Conservation (phyloP, 208 protist genomes). For the Phytomonas serpens region DNA sequence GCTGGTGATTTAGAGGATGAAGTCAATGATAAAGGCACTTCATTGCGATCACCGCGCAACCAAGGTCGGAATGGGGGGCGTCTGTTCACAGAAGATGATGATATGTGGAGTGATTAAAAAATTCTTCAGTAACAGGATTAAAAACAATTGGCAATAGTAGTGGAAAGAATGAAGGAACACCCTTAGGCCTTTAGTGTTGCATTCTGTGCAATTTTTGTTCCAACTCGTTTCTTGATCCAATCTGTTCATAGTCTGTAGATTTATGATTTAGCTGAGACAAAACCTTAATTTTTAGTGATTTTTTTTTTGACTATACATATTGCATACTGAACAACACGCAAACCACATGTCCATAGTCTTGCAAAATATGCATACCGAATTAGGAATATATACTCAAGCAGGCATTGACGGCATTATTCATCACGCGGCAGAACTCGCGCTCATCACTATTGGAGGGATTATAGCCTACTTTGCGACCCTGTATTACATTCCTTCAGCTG, state of each 20-base stretch:
- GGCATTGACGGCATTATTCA: conserved; percentile 17
- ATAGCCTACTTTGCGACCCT: conserved; percentile 50
- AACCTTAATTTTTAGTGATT: neutral
- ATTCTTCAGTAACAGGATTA: conserved; percentile 2
- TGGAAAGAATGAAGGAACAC: neutral
- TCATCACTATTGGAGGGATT: conserved; percentile 41
- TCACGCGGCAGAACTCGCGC: conserved; percentile 34
- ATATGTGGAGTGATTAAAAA: conserved; percentile 44
- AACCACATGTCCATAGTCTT: neutral
- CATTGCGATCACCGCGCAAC: neutral
- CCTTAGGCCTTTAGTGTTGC: neutral
- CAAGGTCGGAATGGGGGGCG: conserved; percentile 15
- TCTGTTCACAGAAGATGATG: conserved; percentile 35
- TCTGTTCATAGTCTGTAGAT: conserved; percentile 1
- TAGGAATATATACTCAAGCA: conserved; percentile 13
- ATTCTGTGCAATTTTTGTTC: conserved; percentile 11
- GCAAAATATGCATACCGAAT: neutral
- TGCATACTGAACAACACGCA: neutral
- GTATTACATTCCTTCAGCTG: conserved; percentile 54
- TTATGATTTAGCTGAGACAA: too few species aligned
- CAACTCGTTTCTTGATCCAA: conserved; percentile 14
- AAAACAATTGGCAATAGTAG: conserved; percentile 11
- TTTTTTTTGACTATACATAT: neutral
- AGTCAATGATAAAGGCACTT: conserved; percentile 10
- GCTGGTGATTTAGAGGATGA: conserved; percentile 3